These are phyloP conservation scores for Tylopilus subfusipes DNA, from an alignment of 768 basidiomycete species.

Conservation along the genomic window DNA sequence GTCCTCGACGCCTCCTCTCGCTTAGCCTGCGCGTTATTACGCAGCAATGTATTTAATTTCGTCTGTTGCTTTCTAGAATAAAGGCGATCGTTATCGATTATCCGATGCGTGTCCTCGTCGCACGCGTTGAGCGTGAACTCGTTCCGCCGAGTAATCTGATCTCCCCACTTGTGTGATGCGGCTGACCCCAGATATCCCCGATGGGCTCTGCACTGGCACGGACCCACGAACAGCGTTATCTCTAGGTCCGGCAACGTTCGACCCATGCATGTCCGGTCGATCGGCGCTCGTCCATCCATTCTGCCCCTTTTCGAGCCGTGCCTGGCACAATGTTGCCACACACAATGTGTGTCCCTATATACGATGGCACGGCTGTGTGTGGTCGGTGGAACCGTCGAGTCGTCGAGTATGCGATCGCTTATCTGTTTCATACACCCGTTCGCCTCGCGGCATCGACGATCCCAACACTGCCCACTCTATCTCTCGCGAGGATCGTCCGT, in stretches of 20 bases:
- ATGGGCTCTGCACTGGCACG: too few species aligned
- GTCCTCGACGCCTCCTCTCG: not conserved
- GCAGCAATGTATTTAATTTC: slow-evolving; percentile 1
- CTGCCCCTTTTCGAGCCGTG: not conserved
- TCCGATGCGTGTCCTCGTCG: slow-evolving; percentile 1
- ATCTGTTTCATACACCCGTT: not conserved
- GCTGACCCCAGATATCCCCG: too few species aligned
- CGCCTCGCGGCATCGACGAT: slow-evolving; percentile 16
- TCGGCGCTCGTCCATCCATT: not conserved
- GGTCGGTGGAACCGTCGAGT: not conserved
- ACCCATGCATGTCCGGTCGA: not conserved
- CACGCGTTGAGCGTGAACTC: not conserved
- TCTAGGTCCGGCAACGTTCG: not conserved
- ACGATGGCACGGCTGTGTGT: too few species aligned
- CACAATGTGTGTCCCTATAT: too few species aligned
- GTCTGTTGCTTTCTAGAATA: slow-evolving; percentile 8
- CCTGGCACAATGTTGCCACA: slow-evolving; percentile 12
- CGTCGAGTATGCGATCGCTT: not conserved
- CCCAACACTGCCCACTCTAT: slow-evolving; percentile 3
- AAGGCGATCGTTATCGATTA: slow-evolving; percentile 15
- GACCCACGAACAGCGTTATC: not conserved
- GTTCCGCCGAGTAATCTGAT: not conserved
- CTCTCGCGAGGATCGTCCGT: slow-evolving; percentile 8
- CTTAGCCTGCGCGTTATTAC: slow-evolving; percentile 4
- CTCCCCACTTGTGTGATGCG: not conserved